Conservation (phyloP, 345 rosid species). For the Euphorbia lathyris region DNA sequence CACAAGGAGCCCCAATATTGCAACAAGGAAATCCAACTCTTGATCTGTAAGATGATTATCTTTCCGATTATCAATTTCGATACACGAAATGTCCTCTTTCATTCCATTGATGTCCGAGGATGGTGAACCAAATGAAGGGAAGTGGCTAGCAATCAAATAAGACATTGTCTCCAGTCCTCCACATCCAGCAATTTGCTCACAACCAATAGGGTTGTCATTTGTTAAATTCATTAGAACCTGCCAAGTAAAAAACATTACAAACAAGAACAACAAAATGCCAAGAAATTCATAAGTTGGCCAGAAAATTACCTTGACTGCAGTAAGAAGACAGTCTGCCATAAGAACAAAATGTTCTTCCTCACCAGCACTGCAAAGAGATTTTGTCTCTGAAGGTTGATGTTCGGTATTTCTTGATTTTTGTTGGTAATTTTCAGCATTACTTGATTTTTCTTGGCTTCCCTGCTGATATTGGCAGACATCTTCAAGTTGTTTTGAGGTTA, state of each 20-base stretch:
- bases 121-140: conserved; percentile 60
- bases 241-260: conserved; percentile 14
- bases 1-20: conserved; percentile 85
- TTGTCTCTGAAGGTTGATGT: conserved; percentile 30
- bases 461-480: conserved; percentile 35
- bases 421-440: conserved; percentile 26
- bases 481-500: conserved; percentile 32
- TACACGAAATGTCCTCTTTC: conserved; percentile 26
- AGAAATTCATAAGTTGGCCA: conserved; percentile 9
- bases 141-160: conserved; percentile 68
- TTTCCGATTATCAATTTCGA: conserved; percentile 31
- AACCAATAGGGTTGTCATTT: conserved; percentile 80
- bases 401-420: conserved; percentile 37
- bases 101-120: conserved; percentile 31
- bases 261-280: conserved; percentile 7
- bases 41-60: conserved; percentile 69
- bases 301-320: conserved; percentile 75
- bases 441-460: conserved; percentile 45
- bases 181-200: conserved; percentile 77
- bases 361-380: conserved; percentile 33
- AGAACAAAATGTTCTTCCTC: conserved; percentile 55
- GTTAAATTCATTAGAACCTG: conserved; percentile 96
- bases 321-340: conserved; percentile 78
- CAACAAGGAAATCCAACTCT: conserved; percentile 93
- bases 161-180: conserved; percentile 83